phyloP scores from a whole-genome alignment of 768 basidiomycete genomes.

The Mycena venus region DNA sequence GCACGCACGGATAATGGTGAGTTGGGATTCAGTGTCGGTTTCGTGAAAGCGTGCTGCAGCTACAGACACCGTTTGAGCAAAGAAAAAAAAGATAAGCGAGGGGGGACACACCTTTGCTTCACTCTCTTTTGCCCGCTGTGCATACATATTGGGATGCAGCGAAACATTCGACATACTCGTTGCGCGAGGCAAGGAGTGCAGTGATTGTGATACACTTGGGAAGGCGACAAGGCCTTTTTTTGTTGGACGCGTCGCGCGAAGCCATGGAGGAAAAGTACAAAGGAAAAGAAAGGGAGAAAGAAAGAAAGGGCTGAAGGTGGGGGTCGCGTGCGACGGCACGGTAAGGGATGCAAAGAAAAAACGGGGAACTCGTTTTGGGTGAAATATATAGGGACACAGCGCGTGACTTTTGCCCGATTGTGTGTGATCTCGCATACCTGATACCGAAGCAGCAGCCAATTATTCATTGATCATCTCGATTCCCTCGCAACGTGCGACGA shows the following conservation, averaged over 20 bases:
- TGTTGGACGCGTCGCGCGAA: conserved; percentile 48
- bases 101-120: conserved; percentile 75
- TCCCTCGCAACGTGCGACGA: conserved; percentile 28
- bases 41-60: conserved; percentile 79
- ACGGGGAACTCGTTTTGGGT: conserved; percentile 39
- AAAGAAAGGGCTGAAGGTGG: conserved; percentile 35
- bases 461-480: conserved; percentile 25
- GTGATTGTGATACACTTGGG: conserved; percentile 78
- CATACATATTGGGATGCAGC: conserved; percentile 79
- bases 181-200: conserved; percentile 79
- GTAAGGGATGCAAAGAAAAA: conserved; percentile 37
- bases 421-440: background rate
- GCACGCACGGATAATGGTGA: conserved; percentile 31
- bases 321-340: conserved; percentile 27
- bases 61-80: conserved; percentile 36
- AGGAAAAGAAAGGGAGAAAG: conserved; percentile 31
- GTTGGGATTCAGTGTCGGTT: conserved; percentile 49
- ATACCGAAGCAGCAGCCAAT: background rate
- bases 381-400: conserved; percentile 49
- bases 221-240: conserved; percentile 71
- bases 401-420: conserved; percentile 8
- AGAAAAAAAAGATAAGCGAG: background rate
- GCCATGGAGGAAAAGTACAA: conserved; percentile 47
- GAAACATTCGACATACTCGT: conserved; percentile 76
- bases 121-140: conserved; percentile 76